These are phyloP conservation scores for Fistulifera pelliculosa DNA, from an alignment of 108 stramenopile genomes.

Conservation along the genomic window DNA sequence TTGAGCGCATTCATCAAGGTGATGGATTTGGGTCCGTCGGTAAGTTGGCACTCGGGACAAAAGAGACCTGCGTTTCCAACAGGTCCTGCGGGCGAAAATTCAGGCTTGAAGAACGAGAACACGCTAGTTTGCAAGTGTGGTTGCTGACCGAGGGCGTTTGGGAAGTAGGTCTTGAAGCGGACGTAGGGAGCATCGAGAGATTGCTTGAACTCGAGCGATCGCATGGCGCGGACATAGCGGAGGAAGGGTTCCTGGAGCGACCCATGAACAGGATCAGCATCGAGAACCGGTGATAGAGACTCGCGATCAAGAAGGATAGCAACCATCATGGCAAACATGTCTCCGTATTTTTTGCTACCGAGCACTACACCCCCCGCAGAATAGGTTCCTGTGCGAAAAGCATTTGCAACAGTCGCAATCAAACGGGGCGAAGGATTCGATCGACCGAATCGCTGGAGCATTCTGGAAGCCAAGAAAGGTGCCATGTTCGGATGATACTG, in stretches of 20 bases:
- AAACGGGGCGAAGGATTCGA: conserved; percentile 64
- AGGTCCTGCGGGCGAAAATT: conserved; percentile 36
- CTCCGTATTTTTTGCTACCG: conserved; percentile 44
- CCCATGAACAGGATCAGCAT: conserved; percentile 51
- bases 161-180: conserved; percentile 7
- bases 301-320: conserved; percentile 52
- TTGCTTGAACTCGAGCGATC: conserved; percentile 42
- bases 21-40: conserved; percentile 22
- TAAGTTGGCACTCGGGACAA: conserved; percentile 41
- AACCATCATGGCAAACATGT: conserved; percentile 44
- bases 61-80: conserved; percentile 22
- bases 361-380: conserved; percentile 19
- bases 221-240: conserved; percentile 38
- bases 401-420: conserved; percentile 25
- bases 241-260: conserved; percentile 52
- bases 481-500: conserved; percentile 36
- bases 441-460: conserved; percentile 57
- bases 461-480: conserved; percentile 43
- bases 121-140: conserved; percentile 36
- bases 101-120: conserved; percentile 48
- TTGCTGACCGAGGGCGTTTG: conserved; percentile 36
- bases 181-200: conserved; percentile 3
- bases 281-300: conserved; percentile 25
- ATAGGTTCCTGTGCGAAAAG: conserved; percentile 51
- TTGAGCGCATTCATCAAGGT: conserved; percentile 32